Conservation (phyloP, 306 rosid species). For the Sesbania bispinosa region DNA sequence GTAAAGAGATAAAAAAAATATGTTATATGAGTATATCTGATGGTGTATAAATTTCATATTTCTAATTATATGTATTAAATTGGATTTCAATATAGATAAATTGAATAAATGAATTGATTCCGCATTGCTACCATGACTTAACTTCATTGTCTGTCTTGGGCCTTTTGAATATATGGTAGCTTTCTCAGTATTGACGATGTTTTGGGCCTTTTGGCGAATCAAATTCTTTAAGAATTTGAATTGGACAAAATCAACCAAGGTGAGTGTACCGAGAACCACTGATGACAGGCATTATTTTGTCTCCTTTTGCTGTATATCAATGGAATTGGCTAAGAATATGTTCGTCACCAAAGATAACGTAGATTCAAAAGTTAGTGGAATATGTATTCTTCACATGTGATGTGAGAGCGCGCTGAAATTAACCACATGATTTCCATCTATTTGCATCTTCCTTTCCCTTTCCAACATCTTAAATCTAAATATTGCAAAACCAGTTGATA, state of each 20-base stretch:
- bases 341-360: constrained; percentile 13
- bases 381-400: neutral
- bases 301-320: neutral
- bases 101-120: neutral
- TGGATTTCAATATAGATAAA: neutral
- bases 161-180: neutral
- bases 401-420: neutral
- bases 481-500: neutral
- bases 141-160: no score
- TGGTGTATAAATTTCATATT: no score
- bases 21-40: no score
- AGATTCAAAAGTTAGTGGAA: constrained; percentile 12
- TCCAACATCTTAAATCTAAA: constrained; percentile 5
- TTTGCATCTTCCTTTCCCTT: neutral
- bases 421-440: neutral
- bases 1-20: no score
- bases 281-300: neutral
- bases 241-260: neutral
- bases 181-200: neutral
- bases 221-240: constrained; percentile 1
- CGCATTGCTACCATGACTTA: neutral
- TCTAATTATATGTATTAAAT: neutral
- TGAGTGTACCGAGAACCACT: neutral
- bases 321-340: constrained; percentile 28
- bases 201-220: neutral